Conservation (phyloP, 2,329 filamentous ascomycete genomes). For the Colletotrichum sp. region DNA sequence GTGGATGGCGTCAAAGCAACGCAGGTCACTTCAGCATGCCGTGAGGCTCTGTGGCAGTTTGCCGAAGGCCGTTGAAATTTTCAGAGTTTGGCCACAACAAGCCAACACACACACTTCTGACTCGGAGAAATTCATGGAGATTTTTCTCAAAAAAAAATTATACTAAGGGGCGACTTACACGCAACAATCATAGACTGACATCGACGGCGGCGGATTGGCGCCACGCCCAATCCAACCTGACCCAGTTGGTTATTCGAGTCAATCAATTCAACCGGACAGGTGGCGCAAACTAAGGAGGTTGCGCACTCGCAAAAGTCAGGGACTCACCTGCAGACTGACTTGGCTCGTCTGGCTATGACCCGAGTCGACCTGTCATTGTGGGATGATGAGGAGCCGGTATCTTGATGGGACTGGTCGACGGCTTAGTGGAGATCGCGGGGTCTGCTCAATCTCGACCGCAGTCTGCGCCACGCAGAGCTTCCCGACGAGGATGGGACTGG, state of each 20-base stretch:
- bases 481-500: neutral
- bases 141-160: neutral
- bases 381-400: slow-evolving; percentile 1
- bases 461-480: slow-evolving; percentile 9
- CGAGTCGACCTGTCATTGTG: neutral
- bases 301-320: neutral
- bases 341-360: neutral
- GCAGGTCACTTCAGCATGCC: neutral
- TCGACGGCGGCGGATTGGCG: neutral
- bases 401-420: neutral
- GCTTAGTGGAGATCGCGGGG: slow-evolving; percentile 11
- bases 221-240: neutral
- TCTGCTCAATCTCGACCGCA: slow-evolving; percentile 2
- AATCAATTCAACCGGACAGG: neutral
- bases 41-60: neutral
- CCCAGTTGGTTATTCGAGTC: neutral
- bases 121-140: neutral
- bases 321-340: neutral
- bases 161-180: neutral
- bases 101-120: neutral
- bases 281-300: neutral
- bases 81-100: neutral
- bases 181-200: neutral
- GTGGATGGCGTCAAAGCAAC: neutral
- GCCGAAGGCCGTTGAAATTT: neutral